phyloP scores from a whole-genome alignment of 2,329 filamentous ascomycete species.

The Botrytis aclada region DNA sequence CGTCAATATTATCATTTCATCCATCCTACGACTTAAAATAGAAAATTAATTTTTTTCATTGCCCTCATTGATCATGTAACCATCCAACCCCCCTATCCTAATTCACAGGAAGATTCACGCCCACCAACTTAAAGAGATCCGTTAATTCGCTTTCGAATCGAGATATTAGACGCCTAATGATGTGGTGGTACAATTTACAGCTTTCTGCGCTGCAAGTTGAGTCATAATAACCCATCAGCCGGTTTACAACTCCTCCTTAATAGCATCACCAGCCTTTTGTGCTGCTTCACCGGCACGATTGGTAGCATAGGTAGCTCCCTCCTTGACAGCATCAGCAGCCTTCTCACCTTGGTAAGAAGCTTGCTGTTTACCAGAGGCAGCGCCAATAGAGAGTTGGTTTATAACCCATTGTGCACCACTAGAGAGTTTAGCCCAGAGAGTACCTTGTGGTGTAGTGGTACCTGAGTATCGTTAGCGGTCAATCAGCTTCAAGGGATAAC shows the following conservation, averaged over 20 bases:
- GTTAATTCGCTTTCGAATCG: conserved; percentile 10
- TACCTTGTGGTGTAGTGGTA: conserved; percentile 62
- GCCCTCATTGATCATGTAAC: neutral
- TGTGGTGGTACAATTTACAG: conserved; percentile 14
- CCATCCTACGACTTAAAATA: neutral
- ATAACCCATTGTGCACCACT: conserved; percentile 46
- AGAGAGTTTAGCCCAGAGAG: conserved; percentile 62
- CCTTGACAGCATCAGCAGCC: conserved; percentile 42
- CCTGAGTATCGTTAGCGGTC: conserved; percentile 9
- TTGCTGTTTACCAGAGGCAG: conserved; percentile 45
- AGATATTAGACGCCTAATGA: conserved; percentile 13
- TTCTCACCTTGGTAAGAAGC: conserved; percentile 43
- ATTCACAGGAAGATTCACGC: neutral
- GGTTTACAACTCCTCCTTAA: conserved; percentile 39
- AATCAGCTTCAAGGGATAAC: neutral
- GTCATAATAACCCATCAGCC: neutral
- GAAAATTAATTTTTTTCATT: conserved; percentile 1
- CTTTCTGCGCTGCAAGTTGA: neutral
- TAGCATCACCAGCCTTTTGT: conserved; percentile 36
- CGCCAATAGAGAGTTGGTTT: conserved; percentile 48
- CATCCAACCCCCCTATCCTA: neutral
- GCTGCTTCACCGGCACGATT: conserved; percentile 40
- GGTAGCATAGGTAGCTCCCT: conserved; percentile 37
- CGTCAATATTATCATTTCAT: neutral
- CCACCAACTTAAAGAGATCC: neutral